A percentile compares a stretch with the other conserved stretches of the same genome.
Conservation (phyloP, 1,284 basidiomycete genomes). For the Fomitopsis betulina region DNA sequence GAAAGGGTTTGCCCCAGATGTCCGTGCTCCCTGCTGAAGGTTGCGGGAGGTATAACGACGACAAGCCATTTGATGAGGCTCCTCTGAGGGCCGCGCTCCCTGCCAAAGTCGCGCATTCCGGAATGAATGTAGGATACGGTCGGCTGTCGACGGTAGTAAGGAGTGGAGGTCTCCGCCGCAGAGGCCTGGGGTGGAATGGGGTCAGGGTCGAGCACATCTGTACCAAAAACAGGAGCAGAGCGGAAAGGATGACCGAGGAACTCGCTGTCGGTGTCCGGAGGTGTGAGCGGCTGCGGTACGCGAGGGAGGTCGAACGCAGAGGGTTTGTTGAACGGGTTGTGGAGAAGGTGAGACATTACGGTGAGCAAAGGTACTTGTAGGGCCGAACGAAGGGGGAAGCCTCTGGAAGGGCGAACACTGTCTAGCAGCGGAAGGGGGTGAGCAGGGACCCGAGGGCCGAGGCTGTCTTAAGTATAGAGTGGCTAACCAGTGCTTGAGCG, state of each 20-base stretch:
- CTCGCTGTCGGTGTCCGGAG: slow-evolving; percentile 52
- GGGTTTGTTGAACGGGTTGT: slow-evolving; percentile 44
- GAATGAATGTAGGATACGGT: slow-evolving; percentile 56
- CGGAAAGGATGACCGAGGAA: slow-evolving; percentile 14
- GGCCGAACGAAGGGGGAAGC: slow-evolving; percentile 9
- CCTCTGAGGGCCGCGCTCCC: slow-evolving; percentile 42
- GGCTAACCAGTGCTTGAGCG: slow-evolving; percentile 3
- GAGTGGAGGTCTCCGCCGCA: slow-evolving; percentile 17
- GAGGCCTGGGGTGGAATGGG: slow-evolving; percentile 12
- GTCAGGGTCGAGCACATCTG: slow-evolving; percentile 22
- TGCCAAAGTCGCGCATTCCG: slow-evolving; percentile 38
- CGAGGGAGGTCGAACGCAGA: slow-evolving; percentile 46
- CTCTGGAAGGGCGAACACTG: slow-evolving; percentile 5
- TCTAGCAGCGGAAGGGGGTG: slow-evolving; percentile 9
- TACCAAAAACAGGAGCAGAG: slow-evolving; percentile 15
- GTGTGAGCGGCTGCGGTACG: slow-evolving; percentile 39
- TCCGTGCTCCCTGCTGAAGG: slow-evolving; percentile 55
- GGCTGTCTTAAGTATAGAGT: not conserved
- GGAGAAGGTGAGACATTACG: slow-evolving; percentile 45
- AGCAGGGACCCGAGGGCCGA: not conserved
- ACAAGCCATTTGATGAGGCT: slow-evolving; percentile 51
- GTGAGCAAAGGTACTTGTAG: slow-evolving; percentile 13
- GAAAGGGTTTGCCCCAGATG: slow-evolving; percentile 57
- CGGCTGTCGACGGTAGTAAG: slow-evolving; percentile 42
- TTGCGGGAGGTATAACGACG: slow-evolving; percentile 61